Evolutionary conservation across 495 filamentous ascomycete species (phyloP), one percentile per base, ranked within the genome.

Genomic region (Glutinoglossum americanum): DNA sequence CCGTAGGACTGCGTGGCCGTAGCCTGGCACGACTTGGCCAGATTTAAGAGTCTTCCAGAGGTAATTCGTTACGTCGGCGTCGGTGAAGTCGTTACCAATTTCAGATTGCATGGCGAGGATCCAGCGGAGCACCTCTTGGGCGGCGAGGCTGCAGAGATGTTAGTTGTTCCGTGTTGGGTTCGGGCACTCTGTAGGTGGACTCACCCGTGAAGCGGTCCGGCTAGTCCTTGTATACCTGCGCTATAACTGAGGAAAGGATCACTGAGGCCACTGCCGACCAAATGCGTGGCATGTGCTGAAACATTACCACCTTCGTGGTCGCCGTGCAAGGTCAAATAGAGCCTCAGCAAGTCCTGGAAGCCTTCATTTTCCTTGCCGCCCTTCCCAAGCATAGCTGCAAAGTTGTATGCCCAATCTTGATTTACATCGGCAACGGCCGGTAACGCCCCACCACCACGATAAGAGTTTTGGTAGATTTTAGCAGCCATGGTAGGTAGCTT

Each of bases 221-320:
- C 93, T 3, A 98, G 80, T 65, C 93, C 92, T 67, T 96, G 86
- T 27, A 98, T 79, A 64, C 92, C 92, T 57, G 92, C 93, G 67
- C 84, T 89, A 75, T 97, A 97, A 66, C 84, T 88, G 59, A 98
- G 78, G 78, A 89, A 97, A 37, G 92, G 88, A 66, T 97, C 93
- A 69, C 83, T 87, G 57, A 98, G 79, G 9, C 93, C 93, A 60
- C 83, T 89, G n/a, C 92, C 92, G 35, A 98, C 93, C 9, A 98
- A 77, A 70, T 98, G 92, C 25, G 92, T 98, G n/a, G 92, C 74
- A 68, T 98, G 92, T 3, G 92, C 92, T 0, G 89, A 95, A 57
- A 97, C 92, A 66, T 98, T 98, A 56, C 92, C 92, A 58, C 92
- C 92, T 69, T 98, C 92, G 73, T 98, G 92, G 71, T 98, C 92